phyloP scores from a whole-genome alignment of 169 alveolate species.

The Plasmodium gallinaceum region DNA sequence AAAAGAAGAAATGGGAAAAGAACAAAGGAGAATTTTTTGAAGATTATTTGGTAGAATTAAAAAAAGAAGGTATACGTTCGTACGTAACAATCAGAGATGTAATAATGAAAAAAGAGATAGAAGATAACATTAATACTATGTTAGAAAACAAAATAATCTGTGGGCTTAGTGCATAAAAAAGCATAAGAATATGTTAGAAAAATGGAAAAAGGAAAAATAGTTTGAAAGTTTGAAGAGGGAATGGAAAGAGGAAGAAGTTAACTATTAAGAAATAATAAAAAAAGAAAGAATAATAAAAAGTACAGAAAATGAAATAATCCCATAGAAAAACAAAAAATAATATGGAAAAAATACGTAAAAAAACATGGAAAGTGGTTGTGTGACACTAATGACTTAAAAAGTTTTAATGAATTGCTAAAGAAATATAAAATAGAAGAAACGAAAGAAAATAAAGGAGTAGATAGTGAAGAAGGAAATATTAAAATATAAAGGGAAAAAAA shows the following conservation, averaged over 20 bases:
- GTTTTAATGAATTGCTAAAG: background rate
- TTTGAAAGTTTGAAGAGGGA: background rate
- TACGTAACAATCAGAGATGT: no score
- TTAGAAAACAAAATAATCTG: background rate
- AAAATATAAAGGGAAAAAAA: no score
- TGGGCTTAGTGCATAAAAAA: background rate
- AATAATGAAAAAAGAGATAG: no score
- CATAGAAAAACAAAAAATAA: background rate
- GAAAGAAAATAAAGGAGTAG: background rate
- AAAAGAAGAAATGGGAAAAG: background rate
- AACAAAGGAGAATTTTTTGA: slow-evolving; percentile 5
- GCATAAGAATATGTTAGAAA: background rate
- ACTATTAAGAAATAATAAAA: background rate
- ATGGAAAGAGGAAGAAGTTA: background rate
- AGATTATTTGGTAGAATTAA: background rate
- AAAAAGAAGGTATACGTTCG: no score
- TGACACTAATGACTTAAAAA: background rate
- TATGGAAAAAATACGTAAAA: slow-evolving; percentile 1
- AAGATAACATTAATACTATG: background rate
- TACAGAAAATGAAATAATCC: background rate
- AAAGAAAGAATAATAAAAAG: background rate
- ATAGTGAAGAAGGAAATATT: no score
- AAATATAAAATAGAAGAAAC: background rate
- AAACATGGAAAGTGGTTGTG: no score
- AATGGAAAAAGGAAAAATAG: background rate